Evolutionary conservation across 352 stramenopile species (phyloP), one percentile per base, ranked within the genome.

Genomic region (Phytopythium aichiense): DNA sequence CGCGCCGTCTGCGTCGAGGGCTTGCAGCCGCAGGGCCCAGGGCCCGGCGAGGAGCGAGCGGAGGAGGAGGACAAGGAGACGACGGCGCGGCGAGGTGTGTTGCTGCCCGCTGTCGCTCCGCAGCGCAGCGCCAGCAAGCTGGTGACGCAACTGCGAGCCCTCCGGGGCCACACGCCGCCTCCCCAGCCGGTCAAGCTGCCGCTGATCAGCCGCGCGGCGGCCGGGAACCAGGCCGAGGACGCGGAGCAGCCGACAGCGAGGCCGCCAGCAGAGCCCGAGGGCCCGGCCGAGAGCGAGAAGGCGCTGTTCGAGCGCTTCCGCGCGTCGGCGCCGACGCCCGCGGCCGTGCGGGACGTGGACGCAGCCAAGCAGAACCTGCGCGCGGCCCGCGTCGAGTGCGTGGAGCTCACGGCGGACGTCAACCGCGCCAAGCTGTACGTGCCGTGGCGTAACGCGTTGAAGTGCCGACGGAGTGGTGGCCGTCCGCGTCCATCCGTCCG

Each of bases 401-500:
- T 69, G 12, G 51, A 66, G 4, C 63, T 76, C 28, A 75, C 66
- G 11, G 68, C 77, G n/a, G 68, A 81, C 23, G 67, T 91, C 28
- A 91, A 89, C 65, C 64, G 71, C 31, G 57, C 77, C 37, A 91
- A 91, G 69, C 35, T 80, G 79, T 89, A 74, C 53, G 76, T 22
- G 18, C 13, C 15, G 1, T 22, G 18, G 13, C 15, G 1, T 22
- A 20, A 46, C 20, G 8, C 20, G 20, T 49, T 49, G 42, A 49
- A 49, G 42, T 49, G 42, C 9, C 20, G 42, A 49, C 2, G 20
- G 42, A 31, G 28, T 18, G 22, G 7, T 25, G n/a, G 42, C 42
- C 42, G 11, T 3, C 6, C 8, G 28, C 28, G 4, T 38, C 15
- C 13, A 22, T 13, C 12, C 22, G 25, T 43, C 15, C 28, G 28